These are phyloP conservation scores for Volutella citrinella DNA, from an alignment of 2,329 filamentous ascomycete genomes.

Conservation along the genomic window DNA sequence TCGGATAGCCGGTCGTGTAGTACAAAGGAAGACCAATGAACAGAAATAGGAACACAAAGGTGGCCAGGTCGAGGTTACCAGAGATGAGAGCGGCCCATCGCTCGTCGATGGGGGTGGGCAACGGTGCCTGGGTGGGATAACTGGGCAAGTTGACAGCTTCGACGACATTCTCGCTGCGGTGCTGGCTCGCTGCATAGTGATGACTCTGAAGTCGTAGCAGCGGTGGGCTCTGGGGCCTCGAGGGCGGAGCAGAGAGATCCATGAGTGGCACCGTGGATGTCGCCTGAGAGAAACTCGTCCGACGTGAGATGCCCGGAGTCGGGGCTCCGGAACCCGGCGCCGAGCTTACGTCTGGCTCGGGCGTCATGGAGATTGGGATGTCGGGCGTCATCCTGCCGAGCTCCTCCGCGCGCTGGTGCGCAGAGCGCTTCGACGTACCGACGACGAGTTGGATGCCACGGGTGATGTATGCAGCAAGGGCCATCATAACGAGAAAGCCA, in stretches of 20 bases:
- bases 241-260: conserved; percentile 14
- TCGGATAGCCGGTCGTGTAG: conserved; percentile 50
- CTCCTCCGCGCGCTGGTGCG: conserved; percentile 51
- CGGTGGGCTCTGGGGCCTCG: conserved; percentile 24
- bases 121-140: conserved; percentile 37
- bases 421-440: conserved; percentile 50
- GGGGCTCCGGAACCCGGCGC: too few species aligned
- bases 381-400: conserved; percentile 32
- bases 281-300: conserved; percentile 23
- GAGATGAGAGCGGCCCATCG: conserved; percentile 48
- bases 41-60: conserved; percentile 44
- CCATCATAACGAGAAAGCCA: conserved; percentile 52
- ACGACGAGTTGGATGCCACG: conserved; percentile 50
- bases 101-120: conserved; percentile 44
- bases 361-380: conserved; percentile 40
- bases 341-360: conserved; percentile 13
- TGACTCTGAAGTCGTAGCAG: conserved; percentile 27
- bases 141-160: conserved; percentile 17
- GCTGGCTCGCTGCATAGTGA: conserved; percentile 21
- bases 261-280: conserved; percentile 20
- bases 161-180: conserved; percentile 12
- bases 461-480: conserved; percentile 51
- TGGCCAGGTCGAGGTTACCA: conserved; percentile 42
- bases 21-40: conserved; percentile 54
- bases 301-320: conserved; percentile 23